Base-by-base conservation (phyloP, 768 basidiomycete genomes). In the Leccinum uliginosum region DNA sequence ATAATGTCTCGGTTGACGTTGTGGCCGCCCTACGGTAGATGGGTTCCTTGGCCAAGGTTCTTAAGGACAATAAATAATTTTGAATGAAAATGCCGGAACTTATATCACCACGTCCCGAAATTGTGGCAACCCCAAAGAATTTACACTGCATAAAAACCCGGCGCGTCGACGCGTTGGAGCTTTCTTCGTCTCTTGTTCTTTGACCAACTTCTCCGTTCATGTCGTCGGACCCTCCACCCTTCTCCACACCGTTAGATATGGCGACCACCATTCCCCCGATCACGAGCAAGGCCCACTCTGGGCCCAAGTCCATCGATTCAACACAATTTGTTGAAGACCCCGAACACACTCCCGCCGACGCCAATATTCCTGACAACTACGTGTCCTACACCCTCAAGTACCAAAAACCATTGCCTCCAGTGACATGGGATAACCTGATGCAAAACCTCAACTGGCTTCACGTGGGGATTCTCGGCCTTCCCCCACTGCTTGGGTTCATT, bases 301-400 rank as follows among this genome's bases (percentile, higher is more conserved):
- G 15, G 0, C 17, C 23, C 24, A 58, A 59, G 49, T 53, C 55
- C 3, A 44, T 57, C 6, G 48, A 58, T 43, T 12, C 56, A 1
- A 12, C 32, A 6, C 54, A 51, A 1, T 67, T 67, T 11, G 63
- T 68, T 19, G 65, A 70, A 1, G 58, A 71, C 51, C 66, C 71
- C 6, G 71, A 68, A 0, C 61, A 69, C 26, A 26, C 53, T 7
- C 82, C 80, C 50, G 69, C 72, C 59, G 84, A 85, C 69, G 68
- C 80, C 64, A 78, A 83, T 66, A 84, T 90, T 57, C 86, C 88
- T 15, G 89, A 91, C 73, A 91, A 92, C 77, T 92, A 91, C 65
- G 89, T 92, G 68, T 75, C 84, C 23, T 80, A 87, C 71, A 89
- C 85, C 4, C 78, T 92, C 66, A 82, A 80, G 63, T 84, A 81